Evolutionary conservation across 257 asterid genomes (phyloP), one percentile per base, ranked within the genome.

Genomic region (Galeopsis tetrahit): DNA sequence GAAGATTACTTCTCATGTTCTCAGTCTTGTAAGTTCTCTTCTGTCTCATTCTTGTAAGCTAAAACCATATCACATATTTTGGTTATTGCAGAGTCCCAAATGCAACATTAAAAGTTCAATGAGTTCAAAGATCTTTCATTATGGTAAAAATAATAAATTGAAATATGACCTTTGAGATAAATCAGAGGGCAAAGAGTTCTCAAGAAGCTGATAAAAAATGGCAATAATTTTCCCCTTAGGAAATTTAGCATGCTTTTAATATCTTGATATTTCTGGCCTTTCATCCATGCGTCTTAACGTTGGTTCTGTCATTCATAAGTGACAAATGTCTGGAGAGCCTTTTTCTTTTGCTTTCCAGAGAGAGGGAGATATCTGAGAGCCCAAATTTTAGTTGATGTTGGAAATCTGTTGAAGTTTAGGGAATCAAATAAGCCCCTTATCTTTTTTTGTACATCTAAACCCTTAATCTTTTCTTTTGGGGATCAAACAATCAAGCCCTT

Each of bases 1-100:
- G 96, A 84, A 91, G 93, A 82, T 86, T 93, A 32, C 94, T 91
- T 83, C 88, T 91, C 82, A 81, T 93, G 59, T 93, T 87, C 84
- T 93, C 98, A 14, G 79, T 88, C 77, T 79, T 91, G 98, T 93
- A 91, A 85, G 98, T 64, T 82, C 75, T 67, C 70, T 10, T 82
- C 82, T 91, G 57, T 93, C 83, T 93, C 97, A 17, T 77, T 86
- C 79, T 79, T 87, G 97, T 93, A 87, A 84, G 96, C 67, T 84
- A 75, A 72, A 76, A 39, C 72, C 68, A 57, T n/a, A 69, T 67
- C 65, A 28, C 33, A 5, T 76, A 38, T 61, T 70, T 69, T 52
- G 51, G 49, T 78, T 71, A 14, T 58, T 75, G 72, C 35, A 28
- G 35, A 52, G n/a, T 49, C 68, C 57, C 49, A 10, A 3, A n/a